phyloP scores from a whole-genome alignment of 2,329 filamentous ascomycete species.

The Pseudocercospora macadamiae region DNA sequence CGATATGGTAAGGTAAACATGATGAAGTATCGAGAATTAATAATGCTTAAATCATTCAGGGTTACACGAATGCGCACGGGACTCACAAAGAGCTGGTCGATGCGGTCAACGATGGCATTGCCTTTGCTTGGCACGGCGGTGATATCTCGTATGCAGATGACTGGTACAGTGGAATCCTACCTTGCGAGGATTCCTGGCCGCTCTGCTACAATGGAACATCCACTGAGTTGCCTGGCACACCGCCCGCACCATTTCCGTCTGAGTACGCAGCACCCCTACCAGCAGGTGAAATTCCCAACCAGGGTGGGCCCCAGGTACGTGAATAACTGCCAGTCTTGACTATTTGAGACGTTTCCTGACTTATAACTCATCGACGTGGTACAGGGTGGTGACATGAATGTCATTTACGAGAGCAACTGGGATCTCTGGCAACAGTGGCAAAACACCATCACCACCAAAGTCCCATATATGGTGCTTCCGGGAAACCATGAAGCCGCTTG shows the following conservation, averaged over 20 bases:
- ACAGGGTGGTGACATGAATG: constrained; percentile 53
- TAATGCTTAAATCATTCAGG: constrained; percentile 24
- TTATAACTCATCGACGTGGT: too few species aligned
- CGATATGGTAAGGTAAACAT: constrained; percentile 46
- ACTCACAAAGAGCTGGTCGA: constrained; percentile 50
- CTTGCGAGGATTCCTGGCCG: constrained; percentile 51
- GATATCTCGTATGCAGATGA: constrained; percentile 57
- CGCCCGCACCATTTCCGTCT: constrained; percentile 39
- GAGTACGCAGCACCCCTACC: constrained; percentile 52
- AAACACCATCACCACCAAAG: constrained; percentile 45
- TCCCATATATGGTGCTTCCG: constrained; percentile 55
- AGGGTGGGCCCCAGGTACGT: constrained; percentile 54
- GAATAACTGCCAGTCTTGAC: too few species aligned
- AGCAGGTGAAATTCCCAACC: constrained; percentile 48
- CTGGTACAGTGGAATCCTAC: constrained; percentile 56
- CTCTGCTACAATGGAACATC: constrained; percentile 57
- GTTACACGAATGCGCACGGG: constrained; percentile 56
- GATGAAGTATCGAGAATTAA: too few species aligned
- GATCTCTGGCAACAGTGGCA: constrained; percentile 58
- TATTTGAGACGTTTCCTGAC: too few species aligned
- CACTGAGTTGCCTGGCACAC: constrained; percentile 45
- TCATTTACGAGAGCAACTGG: constrained; percentile 56
- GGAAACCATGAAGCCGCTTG: constrained; percentile 57
- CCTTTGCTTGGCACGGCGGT: constrained; percentile 58
- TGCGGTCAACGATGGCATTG: constrained; percentile 48